Percentiles rank a stretch among this genome's conserved stretches.
These are phyloP conservation scores for Gnomoniopsis smithogilvyi DNA, from an alignment of 2,329 filamentous ascomycete species.

Conservation along the genomic window DNA sequence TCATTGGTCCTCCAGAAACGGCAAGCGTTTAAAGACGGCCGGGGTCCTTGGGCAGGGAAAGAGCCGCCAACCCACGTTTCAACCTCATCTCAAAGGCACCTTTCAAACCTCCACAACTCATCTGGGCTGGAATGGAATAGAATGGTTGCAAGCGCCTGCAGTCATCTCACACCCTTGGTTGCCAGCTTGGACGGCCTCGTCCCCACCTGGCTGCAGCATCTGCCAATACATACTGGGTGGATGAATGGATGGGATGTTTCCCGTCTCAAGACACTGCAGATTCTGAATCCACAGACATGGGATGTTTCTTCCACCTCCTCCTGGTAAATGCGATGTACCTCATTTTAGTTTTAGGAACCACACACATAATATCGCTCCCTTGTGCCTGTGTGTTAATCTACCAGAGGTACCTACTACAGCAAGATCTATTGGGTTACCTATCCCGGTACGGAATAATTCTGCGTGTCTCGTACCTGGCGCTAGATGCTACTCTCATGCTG, in stretches of 20 bases:
- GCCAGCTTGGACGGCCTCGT: not conserved
- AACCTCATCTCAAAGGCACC: constrained; percentile 8
- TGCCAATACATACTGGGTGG: not conserved
- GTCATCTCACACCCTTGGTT: not conserved
- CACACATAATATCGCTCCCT: too few relatives aligned
- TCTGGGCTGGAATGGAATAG: too few relatives aligned
- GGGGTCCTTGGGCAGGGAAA: not conserved
- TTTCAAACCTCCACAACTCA: not conserved
- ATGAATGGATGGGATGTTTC: constrained; percentile 5
- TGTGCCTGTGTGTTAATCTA: too few relatives aligned
- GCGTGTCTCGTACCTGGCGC: not conserved
- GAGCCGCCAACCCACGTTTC: constrained; percentile 8
- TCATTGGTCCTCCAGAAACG: constrained; percentile 12
- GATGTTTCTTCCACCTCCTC: not conserved
- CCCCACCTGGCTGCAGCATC: not conserved
- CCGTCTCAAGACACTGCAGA: not conserved
- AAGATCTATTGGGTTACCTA: too few relatives aligned
- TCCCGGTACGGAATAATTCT: not conserved
- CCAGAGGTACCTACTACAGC: too few relatives aligned
- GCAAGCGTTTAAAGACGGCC: constrained; percentile 13
- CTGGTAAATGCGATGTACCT: too few relatives aligned
- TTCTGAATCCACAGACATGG: not conserved
- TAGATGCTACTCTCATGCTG: not conserved
- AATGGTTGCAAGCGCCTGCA: too few relatives aligned
- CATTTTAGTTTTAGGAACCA: too few relatives aligned